A percentile compares a stretch with the other conserved stretches of the same genome.
Conservation (phyloP, 768 basidiomycete genomes). For the Chalciporus pseudorubinellus region DNA sequence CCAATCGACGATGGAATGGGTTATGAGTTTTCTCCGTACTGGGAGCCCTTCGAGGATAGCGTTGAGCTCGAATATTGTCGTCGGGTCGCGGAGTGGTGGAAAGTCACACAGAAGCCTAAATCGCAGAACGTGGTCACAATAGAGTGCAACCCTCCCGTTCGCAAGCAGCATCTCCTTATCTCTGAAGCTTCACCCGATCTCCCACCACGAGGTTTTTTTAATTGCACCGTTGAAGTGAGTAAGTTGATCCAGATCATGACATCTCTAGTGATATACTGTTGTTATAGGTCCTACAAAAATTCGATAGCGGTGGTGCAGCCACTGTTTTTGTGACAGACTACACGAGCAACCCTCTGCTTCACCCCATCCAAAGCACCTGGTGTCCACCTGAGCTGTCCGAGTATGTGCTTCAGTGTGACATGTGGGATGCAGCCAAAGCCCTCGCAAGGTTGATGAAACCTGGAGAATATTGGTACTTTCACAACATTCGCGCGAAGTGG, state of each 20-base stretch:
- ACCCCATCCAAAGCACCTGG: constrained; percentile 40
- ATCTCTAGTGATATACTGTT: neutral
- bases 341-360: constrained; percentile 41
- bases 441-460: constrained; percentile 43
- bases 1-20: constrained; percentile 35
- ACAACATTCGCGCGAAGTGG: constrained; percentile 48
- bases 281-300: constrained; percentile 48
- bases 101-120: constrained; percentile 22
- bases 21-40: constrained; percentile 44
- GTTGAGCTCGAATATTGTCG: constrained; percentile 44
- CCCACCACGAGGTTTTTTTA: constrained; percentile 51
- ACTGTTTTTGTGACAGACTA: constrained; percentile 68
- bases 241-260: neutral
- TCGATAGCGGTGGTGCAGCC: constrained; percentile 38
- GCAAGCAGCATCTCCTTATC: constrained; percentile 46
- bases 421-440: constrained; percentile 53
- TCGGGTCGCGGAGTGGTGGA: constrained; percentile 52
- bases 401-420: constrained; percentile 50
- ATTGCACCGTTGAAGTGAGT: constrained; percentile 63
- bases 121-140: constrained; percentile 19
- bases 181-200: constrained; percentile 47
- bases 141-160: constrained; percentile 3
- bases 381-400: constrained; percentile 46
- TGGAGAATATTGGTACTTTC: constrained; percentile 51
- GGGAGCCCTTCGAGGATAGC: constrained; percentile 34